Evolutionary conservation across 139 green algal genomes (phyloP), one percentile per base, ranked within the genome.

Genomic region (Chlamydomonas sp.): DNA sequence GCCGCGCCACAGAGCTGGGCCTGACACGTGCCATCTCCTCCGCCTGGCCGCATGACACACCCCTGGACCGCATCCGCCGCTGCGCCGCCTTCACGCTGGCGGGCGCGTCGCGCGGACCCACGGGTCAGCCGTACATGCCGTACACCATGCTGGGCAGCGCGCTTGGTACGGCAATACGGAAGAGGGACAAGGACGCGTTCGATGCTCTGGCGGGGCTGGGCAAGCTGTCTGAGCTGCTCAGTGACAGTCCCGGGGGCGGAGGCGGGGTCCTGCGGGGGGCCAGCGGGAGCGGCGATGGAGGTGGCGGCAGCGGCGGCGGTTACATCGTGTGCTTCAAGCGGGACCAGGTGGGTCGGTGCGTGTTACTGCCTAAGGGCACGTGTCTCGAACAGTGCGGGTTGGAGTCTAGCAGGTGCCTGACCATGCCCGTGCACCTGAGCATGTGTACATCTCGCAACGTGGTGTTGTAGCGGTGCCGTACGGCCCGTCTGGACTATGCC

Each of bases 131-230:
- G 31, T 49, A 49, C 31, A 49, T 49, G 31, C 83, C 83, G 5
- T 80, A 87, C 62, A 87, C 71, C 61, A 87, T 87, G 83, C 73
- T 87, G 72, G 83, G 83, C 16, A 87, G 83, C 61, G 83, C 83
- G 0, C 83, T 87, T 31, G 83, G 83, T 3, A 87, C 83, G 2
- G 83, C 83, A 20, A 87, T 87, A 17, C 60, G 83, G 17, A 87
- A 87, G 71, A n/a, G 71, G 20, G 83, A 87, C 71, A 87, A 87
- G 83, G 83, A 87, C 62, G 83, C 83, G 0, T 87, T 87, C 4
- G 83, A 87, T 17, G 62, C 83, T 10, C 61, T 87, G 5, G 83
- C 83, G 2, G 83, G 83, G 14, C 57, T 80, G 61, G 83, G 83
- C 17, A 87, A 87, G 72, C 61, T 87, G 31, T 81, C 73, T 0